Base-by-base conservation (phyloP, 169 alveolate genomes). In the Sarcocystis neurona region DNA sequence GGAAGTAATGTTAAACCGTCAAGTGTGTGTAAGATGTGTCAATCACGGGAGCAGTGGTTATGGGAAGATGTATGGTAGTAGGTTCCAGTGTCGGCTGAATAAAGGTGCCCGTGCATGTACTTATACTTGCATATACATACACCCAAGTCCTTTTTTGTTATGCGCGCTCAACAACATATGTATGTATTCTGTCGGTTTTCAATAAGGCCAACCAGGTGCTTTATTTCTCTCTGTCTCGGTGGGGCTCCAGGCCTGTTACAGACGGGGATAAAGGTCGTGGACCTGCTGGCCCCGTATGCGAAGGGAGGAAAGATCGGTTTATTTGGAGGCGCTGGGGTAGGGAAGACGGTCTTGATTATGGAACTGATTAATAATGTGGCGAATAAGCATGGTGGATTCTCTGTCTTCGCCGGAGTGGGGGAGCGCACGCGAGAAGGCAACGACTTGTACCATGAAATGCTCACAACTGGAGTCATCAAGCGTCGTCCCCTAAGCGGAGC, bases 291-390 rank as follows among this genome's bases (percentile, higher is more conserved):
- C 39, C 99, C 99, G 79, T 98, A 97, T 93, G 98, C 99, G 43
- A 97, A 97, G 95, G 99, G 99, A 50, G 99, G 99, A 27, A 98
- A 98, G 95, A 97, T 98, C 79, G 99, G 99, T 79, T 96, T 98
- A 39, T 98, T 98, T 93, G 99, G 99, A 3, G 99, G 99, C 58
- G 99, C 99, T 20, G 99, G 99, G n/a, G 99, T 98, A 78, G 99
- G 99, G 15, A 98, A 98, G 94, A 98, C 99, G 20, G 99, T 98
- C 91, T 94, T 98, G 44, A 98, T 98, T 92, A 97, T 97, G 99
- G 99, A 98, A 91, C 97, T 98, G 87, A 98, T 98, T 87, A 98
- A 98, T 94, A 98, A 98, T 94, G 99, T 98, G 47, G 99, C 99
- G 84, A 96, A 96, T 92, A 97, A 97, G 89, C 99, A 98, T 92